A percentile compares a stretch with the other conserved stretches of the same genome.
phyloP scores from a whole-genome alignment of 345 rosid species.

The Camelina sativa region DNA sequence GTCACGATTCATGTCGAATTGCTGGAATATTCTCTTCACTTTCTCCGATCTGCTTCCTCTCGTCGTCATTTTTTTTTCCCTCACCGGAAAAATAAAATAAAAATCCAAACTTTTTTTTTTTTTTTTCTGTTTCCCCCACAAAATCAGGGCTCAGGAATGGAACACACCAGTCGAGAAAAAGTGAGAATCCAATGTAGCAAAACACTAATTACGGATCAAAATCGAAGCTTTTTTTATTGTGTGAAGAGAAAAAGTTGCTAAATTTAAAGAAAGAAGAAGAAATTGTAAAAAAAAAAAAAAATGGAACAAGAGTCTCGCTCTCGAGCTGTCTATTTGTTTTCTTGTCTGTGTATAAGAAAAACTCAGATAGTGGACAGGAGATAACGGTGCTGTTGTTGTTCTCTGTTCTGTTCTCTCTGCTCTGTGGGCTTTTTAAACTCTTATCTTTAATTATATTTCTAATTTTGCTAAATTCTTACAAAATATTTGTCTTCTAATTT shows the following conservation, averaged over 20 bases:
- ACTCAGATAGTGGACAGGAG: slow-evolving; percentile 32
- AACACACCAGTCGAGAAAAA: neutral
- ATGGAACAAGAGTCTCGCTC: neutral
- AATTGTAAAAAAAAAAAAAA: slow-evolving; percentile 21
- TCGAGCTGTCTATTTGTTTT: slow-evolving; percentile 35
- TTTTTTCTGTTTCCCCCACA: neutral
- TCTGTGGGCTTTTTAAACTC: slow-evolving; percentile 15
- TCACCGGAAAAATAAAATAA: neutral
- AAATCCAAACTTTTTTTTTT: slow-evolving; percentile 3
- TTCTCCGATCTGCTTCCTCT: slow-evolving; percentile 98
- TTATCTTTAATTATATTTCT: neutral
- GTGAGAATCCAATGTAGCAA: slow-evolving; percentile 20
- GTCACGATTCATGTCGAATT: slow-evolving; percentile 78
- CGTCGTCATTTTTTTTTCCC: slow-evolving; percentile 55
- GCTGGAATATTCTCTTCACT: slow-evolving; percentile 87
- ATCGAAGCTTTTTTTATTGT: neutral
- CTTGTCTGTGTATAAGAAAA: slow-evolving; percentile 21
- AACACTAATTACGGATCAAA: slow-evolving; percentile 9
- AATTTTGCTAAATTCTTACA: neutral
- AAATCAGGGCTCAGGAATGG: slow-evolving; percentile 7
- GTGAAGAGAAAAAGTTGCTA: slow-evolving; percentile 16
- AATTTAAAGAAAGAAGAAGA: neutral
- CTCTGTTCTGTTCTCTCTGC: neutral
- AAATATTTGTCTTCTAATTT: slow-evolving; percentile 17
- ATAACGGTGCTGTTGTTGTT: slow-evolving; percentile 31